These are phyloP conservation scores for Aspergillus nanangensis DNA, from an alignment of 495 filamentous ascomycete species.

Conservation along the genomic window DNA sequence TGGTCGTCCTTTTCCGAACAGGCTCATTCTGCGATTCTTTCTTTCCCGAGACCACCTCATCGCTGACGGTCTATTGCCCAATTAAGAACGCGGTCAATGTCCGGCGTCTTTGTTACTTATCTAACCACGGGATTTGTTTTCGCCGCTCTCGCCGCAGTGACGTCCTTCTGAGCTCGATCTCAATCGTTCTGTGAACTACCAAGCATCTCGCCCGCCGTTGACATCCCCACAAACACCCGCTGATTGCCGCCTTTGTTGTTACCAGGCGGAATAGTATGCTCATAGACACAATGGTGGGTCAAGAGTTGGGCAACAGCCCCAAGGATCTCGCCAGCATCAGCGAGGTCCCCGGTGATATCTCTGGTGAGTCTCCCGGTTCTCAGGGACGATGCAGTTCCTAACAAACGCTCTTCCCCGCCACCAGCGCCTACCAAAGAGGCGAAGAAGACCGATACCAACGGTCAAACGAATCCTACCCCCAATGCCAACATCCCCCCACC, in stretches of 20 bases:
- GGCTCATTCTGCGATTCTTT: background rate
- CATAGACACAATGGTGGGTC: slow-evolving; percentile 37
- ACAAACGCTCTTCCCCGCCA: slow-evolving; percentile 8
- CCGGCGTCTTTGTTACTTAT: background rate
- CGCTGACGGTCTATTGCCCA: background rate
- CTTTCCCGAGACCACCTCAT: background rate
- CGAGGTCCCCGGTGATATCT: slow-evolving; percentile 38
- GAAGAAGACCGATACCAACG: slow-evolving; percentile 32
- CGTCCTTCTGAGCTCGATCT: slow-evolving; percentile 3
- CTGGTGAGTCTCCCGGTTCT: slow-evolving; percentile 36
- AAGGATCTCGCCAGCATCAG: slow-evolving; percentile 45
- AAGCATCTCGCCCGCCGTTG: background rate
- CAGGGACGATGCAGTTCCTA: slow-evolving; percentile 10
- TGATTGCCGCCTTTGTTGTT: no score
- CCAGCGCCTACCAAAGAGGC: slow-evolving; percentile 25
- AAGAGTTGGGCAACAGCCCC: slow-evolving; percentile 31
- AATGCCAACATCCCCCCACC: slow-evolving; percentile 55
- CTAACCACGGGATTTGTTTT: background rate
- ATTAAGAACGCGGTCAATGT: slow-evolving; percentile 2
- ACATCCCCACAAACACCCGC: background rate
- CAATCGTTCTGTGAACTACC: background rate
- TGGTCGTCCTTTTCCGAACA: background rate
- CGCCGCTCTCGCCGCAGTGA: slow-evolving; percentile 2
- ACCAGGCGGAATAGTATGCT: no score
- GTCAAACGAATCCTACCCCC: slow-evolving; percentile 23